Percentiles rank a stretch among this genome's conserved stretches.
These are phyloP conservation scores for Dipteronia dyeriana DNA, from an alignment of 345 rosid species.

Conservation along the genomic window DNA sequence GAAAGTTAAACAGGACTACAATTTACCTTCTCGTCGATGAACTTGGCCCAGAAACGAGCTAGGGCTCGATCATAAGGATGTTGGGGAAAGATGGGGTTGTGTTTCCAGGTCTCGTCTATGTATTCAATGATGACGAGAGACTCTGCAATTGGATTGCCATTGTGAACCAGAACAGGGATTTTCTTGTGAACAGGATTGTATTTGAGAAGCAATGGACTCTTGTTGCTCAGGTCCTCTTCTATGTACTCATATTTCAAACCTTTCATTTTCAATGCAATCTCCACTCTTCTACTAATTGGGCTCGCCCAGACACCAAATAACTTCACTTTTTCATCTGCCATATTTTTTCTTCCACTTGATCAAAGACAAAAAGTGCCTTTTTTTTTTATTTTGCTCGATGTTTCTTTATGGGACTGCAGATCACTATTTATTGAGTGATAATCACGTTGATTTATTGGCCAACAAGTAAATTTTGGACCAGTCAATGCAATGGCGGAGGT, in stretches of 20 bases:
- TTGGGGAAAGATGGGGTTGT: conserved; percentile 40
- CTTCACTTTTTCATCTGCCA: conserved; percentile 6
- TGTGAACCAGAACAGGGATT: conserved; percentile 58
- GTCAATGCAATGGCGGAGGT: no score
- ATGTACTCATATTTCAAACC: conserved; percentile 47
- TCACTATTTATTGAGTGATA: conserved; percentile 8
- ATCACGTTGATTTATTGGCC: background rate
- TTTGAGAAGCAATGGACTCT: conserved; percentile 47
- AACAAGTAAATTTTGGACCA: background rate
- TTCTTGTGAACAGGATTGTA: conserved; percentile 53
- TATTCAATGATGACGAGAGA: conserved; percentile 55
- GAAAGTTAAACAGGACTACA: no score
- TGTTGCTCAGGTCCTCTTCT: conserved; percentile 47
- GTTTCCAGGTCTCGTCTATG: conserved; percentile 60
- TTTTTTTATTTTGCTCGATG: background rate
- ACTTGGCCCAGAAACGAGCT: conserved; percentile 61
- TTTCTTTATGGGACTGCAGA: background rate
- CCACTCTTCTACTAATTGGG: conserved; percentile 46
- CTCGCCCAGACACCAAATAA: conserved; percentile 46
- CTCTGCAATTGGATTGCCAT: conserved; percentile 41
- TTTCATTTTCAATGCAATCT: conserved; percentile 50
- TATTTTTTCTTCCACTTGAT: conserved; percentile 26
- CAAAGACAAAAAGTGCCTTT: background rate
- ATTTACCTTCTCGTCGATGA: conserved; percentile 36
- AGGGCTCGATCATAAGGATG: conserved; percentile 47